These are phyloP conservation scores for Aureobasidium subglaciale DNA, from an alignment of 2,329 filamentous ascomycete species.

Conservation along the genomic window DNA sequence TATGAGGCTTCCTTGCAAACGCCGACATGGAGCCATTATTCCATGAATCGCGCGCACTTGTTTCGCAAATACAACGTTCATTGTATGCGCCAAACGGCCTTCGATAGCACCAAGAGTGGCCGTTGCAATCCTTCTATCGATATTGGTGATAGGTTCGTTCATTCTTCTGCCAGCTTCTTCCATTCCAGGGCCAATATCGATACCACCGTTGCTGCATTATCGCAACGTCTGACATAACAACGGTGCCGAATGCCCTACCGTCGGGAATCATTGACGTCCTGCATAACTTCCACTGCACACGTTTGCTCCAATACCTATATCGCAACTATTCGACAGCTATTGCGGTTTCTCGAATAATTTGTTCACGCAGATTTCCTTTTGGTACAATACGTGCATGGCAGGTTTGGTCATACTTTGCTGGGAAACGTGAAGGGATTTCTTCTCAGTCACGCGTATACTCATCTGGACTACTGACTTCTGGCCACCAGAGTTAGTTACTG, in stretches of 20 bases:
- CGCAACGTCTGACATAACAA: constrained; percentile 10
- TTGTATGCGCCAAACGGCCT: constrained; percentile 12
- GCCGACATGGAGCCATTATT: background rate
- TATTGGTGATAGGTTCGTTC: constrained; percentile 10
- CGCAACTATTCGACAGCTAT: background rate
- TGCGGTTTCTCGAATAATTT: background rate
- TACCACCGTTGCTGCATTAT: constrained; percentile 12
- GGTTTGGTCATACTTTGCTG: background rate
- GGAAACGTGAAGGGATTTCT: background rate
- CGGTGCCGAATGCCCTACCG: constrained; percentile 2
- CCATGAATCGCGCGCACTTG: constrained; percentile 4
- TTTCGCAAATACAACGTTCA: constrained; percentile 6
- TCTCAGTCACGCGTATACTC: background rate
- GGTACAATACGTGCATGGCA: background rate
- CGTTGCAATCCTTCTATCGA: constrained; percentile 14
- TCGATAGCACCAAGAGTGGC: constrained; percentile 13
- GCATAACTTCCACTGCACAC: constrained; percentile 3
- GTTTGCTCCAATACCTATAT: constrained; percentile 9
- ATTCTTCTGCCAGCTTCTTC: constrained; percentile 4
- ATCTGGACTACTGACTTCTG: constrained; percentile 1
- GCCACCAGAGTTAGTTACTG: constrained; percentile 1
- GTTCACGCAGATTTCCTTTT: background rate
- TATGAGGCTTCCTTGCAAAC: constrained; percentile 1
- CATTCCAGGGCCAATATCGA: constrained; percentile 11
- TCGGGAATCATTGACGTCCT: background rate